Percentiles rank a stretch among this genome's conserved stretches.
These are phyloP conservation scores for Amauroascus verrucosus DNA, from an alignment of 2,329 filamentous ascomycete species.

Conservation along the genomic window DNA sequence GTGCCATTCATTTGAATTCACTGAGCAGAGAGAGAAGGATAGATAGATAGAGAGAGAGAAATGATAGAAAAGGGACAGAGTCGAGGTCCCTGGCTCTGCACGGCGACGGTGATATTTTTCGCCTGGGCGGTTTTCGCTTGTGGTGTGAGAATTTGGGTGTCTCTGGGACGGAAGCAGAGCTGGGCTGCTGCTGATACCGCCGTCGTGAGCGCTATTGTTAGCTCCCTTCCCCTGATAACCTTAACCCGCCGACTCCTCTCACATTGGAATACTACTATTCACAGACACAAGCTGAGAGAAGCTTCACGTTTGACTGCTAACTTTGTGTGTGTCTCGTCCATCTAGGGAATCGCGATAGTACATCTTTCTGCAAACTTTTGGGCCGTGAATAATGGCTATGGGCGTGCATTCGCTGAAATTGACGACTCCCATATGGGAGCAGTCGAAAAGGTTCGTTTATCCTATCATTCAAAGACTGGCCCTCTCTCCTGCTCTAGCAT, in stretches of 20 bases:
- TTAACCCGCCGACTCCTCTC: no score
- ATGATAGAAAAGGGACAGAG: not conserved
- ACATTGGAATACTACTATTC: no score
- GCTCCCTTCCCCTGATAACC: not conserved
- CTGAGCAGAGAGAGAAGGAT: no score
- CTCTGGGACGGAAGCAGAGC: constrained; percentile 2
- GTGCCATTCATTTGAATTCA: no score
- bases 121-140: constrained; percentile 9
- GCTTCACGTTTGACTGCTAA: no score
- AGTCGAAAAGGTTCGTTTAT: constrained; percentile 9
- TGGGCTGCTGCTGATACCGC: constrained; percentile 2
- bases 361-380: constrained; percentile 5
- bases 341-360: not conserved
- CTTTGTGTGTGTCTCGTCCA: no score
- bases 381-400: constrained; percentile 1
- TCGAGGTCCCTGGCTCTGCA: constrained; percentile 10
- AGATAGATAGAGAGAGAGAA: no score
- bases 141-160: constrained; percentile 8
- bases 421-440: not conserved
- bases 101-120: constrained; percentile 9
- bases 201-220: constrained; percentile 1
- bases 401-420: not conserved
- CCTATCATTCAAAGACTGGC: no score
- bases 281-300: no score
- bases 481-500: no score